phyloP scores from a whole-genome alignment of 225 moss, liverwort and hornwort species.

The Rhytidiadelphus loreus region DNA sequence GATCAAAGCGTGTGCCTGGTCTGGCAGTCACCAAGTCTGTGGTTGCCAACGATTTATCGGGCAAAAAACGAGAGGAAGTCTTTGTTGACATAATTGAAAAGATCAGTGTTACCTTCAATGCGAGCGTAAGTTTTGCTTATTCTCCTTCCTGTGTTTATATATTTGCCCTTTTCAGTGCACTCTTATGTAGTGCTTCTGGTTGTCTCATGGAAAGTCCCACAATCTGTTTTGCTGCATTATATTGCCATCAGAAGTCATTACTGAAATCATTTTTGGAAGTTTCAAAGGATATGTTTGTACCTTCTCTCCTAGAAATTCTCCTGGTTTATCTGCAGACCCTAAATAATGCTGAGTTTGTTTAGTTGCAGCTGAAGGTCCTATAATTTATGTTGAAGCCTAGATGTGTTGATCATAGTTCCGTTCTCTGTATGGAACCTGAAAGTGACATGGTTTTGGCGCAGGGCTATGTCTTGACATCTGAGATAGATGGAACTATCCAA shows the following conservation, averaged over 20 bases:
- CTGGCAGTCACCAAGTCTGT: slow-evolving; percentile 97
- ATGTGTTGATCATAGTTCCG: neutral
- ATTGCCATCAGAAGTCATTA: neutral
- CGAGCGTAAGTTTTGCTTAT: slow-evolving; percentile 59
- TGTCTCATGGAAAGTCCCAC: neutral
- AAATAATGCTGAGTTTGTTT: neutral
- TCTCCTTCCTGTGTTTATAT: neutral
- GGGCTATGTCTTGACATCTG: slow-evolving; percentile 97
- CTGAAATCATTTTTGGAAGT: neutral
- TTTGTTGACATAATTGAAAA: slow-evolving; percentile 99
- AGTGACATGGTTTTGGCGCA: slow-evolving; percentile 11
- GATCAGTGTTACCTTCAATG: slow-evolving; percentile 97
- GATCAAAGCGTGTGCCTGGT: slow-evolving; percentile 88
- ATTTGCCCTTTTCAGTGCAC: neutral
- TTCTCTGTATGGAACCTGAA: neutral
- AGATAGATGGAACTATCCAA: slow-evolving; percentile 95
- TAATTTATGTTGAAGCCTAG: neutral
- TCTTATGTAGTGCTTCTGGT: neutral
- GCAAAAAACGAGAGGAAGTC: slow-evolving; percentile 94
- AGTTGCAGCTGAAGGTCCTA: neutral
- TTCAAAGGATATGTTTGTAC: neutral
- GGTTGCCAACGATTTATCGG: slow-evolving; percentile 70
- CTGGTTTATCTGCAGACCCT: neutral
- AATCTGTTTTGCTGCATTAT: neutral
- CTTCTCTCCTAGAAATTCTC: neutral